These are phyloP conservation scores for Rubia peregrina DNA, from an alignment of 305 asterid species.

Conservation along the genomic window DNA sequence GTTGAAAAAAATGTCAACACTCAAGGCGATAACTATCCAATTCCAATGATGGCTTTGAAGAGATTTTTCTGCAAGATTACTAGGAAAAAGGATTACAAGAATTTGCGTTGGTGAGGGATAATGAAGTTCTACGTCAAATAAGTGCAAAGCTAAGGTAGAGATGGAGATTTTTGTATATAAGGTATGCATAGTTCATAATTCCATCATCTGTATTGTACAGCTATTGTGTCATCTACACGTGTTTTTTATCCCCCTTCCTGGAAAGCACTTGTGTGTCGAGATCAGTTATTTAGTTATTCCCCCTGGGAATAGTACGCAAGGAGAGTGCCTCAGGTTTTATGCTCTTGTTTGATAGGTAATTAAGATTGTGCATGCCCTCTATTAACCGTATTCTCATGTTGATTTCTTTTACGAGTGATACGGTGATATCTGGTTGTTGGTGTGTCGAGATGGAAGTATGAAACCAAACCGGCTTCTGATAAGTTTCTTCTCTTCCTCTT, in stretches of 20 bases:
- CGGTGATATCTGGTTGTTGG: not conserved
- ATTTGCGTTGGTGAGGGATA: not conserved
- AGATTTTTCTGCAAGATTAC: conserved; percentile 8
- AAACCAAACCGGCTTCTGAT: not conserved
- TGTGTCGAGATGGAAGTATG: not conserved
- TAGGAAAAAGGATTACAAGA: conserved; percentile 8
- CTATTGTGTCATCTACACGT: not conserved
- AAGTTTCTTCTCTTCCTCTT: not conserved
- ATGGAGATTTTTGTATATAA: conserved; percentile 7
- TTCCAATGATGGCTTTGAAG: conserved; percentile 10
- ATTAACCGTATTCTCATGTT: not conserved
- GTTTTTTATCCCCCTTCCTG: not conserved
- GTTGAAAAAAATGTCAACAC: not conserved
- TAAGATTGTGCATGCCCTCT: not conserved
- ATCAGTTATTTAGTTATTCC: too few species aligned
- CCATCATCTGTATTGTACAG: not conserved
- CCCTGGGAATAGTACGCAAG: too few species aligned
- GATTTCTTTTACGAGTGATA: not conserved
- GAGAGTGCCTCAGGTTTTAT: too few species aligned
- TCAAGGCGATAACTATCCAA: conserved; percentile 4
- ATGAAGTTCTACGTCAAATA: conserved; percentile 1
- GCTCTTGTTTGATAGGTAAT: not conserved
- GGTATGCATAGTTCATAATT: conserved; percentile 4
- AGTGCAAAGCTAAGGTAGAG: not conserved
- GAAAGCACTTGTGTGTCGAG: not conserved